Evolutionary conservation across 371 early-diverging fungal genomes (phyloP).

Genomic region (Mucor racemosus): DNA sequence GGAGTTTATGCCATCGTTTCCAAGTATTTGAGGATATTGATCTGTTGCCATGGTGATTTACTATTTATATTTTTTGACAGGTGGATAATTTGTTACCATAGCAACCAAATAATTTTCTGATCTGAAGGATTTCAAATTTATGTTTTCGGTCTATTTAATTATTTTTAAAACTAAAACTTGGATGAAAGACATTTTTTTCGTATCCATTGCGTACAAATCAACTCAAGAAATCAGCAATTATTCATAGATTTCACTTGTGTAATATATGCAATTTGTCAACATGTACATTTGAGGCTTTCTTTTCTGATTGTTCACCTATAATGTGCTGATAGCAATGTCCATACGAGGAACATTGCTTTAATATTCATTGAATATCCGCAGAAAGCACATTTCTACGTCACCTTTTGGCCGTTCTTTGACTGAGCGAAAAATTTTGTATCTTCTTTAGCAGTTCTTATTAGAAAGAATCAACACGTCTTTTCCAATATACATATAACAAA

Average conservation of each 20-base stretch:
- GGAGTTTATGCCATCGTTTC: not conserved
- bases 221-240: no score
- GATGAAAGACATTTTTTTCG: no score
- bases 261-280: not conserved
- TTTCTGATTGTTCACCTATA: not conserved
- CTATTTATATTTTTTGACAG: not conserved
- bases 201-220: no score
- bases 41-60: not conserved
- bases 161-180: no score
- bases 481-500: slow-evolving; percentile 3
- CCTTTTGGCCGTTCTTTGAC: not conserved
- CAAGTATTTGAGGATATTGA: not conserved
- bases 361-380: not conserved
- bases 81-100: not conserved
- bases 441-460: not conserved
- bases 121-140: no score
- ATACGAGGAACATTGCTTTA: not conserved
- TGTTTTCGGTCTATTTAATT: no score
- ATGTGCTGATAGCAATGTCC: not conserved
- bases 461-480: slow-evolving; percentile 5
- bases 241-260: not conserved
- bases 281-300: not conserved
- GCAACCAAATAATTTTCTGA: not conserved
- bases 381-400: slow-evolving; percentile 1
- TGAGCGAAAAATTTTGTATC: slow-evolving; percentile 8